These are phyloP conservation scores for Rhodamnia rubescens DNA, from an alignment of 345 rosid species.

Conservation along the genomic window DNA sequence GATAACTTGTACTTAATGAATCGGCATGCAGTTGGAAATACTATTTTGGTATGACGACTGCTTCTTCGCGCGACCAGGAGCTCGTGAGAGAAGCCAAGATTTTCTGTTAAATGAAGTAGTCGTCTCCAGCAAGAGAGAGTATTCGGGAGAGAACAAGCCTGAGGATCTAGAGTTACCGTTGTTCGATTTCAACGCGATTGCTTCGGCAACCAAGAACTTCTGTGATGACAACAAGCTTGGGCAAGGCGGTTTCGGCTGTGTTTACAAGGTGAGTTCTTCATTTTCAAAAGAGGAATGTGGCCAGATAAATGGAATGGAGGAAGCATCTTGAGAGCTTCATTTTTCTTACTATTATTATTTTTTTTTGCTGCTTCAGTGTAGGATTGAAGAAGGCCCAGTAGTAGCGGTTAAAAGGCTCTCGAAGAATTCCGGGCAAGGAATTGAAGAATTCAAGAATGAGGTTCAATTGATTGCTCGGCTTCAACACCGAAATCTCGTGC, in stretches of 20 bases:
- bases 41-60: not conserved
- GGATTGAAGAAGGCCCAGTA: constrained; percentile 44
- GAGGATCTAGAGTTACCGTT: constrained; percentile 50
- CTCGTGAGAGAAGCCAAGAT: constrained; percentile 55
- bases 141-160: constrained; percentile 17
- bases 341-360: too few species aligned
- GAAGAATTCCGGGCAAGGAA: constrained; percentile 58
- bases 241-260: constrained; percentile 69
- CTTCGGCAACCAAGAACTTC: constrained; percentile 35
- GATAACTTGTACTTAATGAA: not conserved
- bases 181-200: constrained; percentile 34
- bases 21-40: not conserved
- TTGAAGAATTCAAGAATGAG: constrained; percentile 78
- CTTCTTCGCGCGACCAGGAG: constrained; percentile 10
- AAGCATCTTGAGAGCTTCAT: not conserved
- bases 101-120: constrained; percentile 45
- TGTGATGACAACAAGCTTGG: constrained; percentile 42
- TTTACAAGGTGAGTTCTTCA: constrained; percentile 49
- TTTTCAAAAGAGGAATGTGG: not conserved
- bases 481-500: constrained; percentile 74
- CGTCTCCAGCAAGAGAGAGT: constrained; percentile 46
- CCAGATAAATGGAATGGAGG: not conserved
- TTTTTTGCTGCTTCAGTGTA: constrained; percentile 27
- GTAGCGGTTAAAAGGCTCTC: constrained; percentile 83
- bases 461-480: constrained; percentile 68